Conservation (phyloP, 768 basidiomycete species). For the Galerina sulciceps region DNA sequence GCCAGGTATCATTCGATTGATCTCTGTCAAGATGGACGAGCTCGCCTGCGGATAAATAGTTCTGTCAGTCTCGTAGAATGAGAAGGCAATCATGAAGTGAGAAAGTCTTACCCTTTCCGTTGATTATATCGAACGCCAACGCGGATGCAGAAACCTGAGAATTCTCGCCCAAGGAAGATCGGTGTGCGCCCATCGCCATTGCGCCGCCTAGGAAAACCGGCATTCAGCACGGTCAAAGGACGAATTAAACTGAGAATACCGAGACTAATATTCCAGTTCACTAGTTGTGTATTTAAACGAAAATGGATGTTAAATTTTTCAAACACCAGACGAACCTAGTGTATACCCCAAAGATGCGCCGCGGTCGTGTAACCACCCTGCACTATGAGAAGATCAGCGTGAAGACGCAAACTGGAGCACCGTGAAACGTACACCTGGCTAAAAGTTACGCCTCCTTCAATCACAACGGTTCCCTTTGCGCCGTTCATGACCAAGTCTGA, state of each 20-base stretch:
- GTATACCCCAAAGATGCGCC: constrained; percentile 38
- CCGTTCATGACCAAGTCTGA: constrained; percentile 32
- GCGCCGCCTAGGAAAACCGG: constrained; percentile 31
- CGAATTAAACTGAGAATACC: constrained; percentile 20
- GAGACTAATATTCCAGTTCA: constrained; percentile 44
- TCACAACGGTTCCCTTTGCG: constrained; percentile 32
- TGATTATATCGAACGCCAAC: constrained; percentile 38
- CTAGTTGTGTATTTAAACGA: constrained; percentile 10
- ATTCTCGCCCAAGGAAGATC: constrained; percentile 42
- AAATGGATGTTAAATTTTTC: too few species aligned
- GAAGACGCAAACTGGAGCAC: not conserved
- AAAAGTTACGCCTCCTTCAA: constrained; percentile 41
- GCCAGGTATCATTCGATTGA: constrained; percentile 35
- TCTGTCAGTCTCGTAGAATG: too few species aligned
- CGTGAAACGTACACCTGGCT: constrained; percentile 33
- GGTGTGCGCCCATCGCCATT: constrained; percentile 43
- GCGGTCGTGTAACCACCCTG: constrained; percentile 38
- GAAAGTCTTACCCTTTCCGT: constrained; percentile 31
- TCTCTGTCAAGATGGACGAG: constrained; percentile 36
- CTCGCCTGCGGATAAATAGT: constrained; percentile 26
- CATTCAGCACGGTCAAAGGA: not conserved
- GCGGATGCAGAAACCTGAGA: constrained; percentile 40
- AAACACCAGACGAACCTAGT: constrained; percentile 23
- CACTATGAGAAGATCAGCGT: constrained; percentile 18
- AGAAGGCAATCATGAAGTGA: not conserved